Conservation (phyloP, 768 basidiomycete genomes). For the Lentinula detonsa region DNA sequence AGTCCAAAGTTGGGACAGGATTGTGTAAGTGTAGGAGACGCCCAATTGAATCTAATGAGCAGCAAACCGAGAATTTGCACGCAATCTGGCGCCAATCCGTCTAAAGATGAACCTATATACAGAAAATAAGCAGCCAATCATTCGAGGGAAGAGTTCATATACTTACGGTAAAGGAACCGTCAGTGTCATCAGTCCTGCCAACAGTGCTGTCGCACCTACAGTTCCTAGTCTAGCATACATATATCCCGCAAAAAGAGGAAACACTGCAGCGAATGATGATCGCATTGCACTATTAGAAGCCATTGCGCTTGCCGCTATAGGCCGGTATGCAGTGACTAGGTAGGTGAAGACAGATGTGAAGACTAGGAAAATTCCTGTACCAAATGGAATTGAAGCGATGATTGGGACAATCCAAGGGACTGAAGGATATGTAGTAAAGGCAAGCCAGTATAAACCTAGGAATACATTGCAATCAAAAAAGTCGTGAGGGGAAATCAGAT, state of each 20-base stretch:
- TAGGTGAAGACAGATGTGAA: conserved; percentile 72
- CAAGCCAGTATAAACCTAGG: conserved; percentile 58
- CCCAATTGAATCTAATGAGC: background rate
- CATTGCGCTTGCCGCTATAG: conserved; percentile 63
- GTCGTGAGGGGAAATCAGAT: conserved; percentile 14
- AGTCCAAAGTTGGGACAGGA: too few relatives aligned
- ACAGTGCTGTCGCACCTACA: conserved; percentile 57
- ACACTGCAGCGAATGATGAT: conserved; percentile 53
- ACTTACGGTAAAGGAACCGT: conserved; percentile 3
- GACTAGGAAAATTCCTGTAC: conserved; percentile 55
- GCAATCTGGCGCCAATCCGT: background rate
- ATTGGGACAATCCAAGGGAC: conserved; percentile 67
- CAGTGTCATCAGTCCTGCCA: conserved; percentile 17
- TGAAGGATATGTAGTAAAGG: conserved; percentile 41
- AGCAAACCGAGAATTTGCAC: conserved; percentile 5
- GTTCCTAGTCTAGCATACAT: conserved; percentile 54
- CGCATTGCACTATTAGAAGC: conserved; percentile 61
- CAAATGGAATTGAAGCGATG: conserved; percentile 60
- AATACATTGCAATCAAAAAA: conserved; percentile 17
- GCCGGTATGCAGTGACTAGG: conserved; percentile 61
- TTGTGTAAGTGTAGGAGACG: too few relatives aligned
- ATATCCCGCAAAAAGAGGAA: conserved; percentile 48
- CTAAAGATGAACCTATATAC: conserved; percentile 17
- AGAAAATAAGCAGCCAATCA: background rate
- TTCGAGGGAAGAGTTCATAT: background rate